phyloP scores from a whole-genome alignment of 116 monocot species.

The Phalaenopsis hybrid region DNA sequence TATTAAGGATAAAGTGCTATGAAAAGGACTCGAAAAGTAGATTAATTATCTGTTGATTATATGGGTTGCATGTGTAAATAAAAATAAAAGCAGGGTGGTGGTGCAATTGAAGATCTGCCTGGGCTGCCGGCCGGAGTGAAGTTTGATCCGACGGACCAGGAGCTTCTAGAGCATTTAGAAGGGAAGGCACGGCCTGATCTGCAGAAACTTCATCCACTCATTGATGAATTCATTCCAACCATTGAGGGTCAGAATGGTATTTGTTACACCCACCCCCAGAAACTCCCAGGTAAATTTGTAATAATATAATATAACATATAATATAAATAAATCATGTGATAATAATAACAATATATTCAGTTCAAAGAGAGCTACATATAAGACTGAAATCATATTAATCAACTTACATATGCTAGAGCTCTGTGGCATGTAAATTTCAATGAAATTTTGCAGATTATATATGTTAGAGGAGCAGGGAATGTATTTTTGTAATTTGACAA shows the following conservation, averaged over 20 bases:
- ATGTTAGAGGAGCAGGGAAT: no score
- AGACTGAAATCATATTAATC: background rate
- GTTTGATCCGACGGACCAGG: conserved; percentile 83
- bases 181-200: conserved; percentile 29
- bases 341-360: background rate
- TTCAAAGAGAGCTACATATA: background rate
- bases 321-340: no score
- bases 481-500: no score
- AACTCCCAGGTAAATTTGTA: conserved; percentile 44
- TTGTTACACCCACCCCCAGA: conserved; percentile 85
- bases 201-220: conserved; percentile 57
- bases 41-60: background rate
- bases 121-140: conserved; percentile 81
- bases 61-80: background rate
- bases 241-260: conserved; percentile 86
- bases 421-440: no score
- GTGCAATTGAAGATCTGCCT: background rate
- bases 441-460: no score
- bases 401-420: no score
- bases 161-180: conserved; percentile 77
- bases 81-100: background rate
- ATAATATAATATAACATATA: no score
- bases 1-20: no score
- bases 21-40: no score
- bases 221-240: conserved; percentile 88